Conservation (phyloP, 768 basidiomycete genomes). For the Mycena leptocephala region DNA sequence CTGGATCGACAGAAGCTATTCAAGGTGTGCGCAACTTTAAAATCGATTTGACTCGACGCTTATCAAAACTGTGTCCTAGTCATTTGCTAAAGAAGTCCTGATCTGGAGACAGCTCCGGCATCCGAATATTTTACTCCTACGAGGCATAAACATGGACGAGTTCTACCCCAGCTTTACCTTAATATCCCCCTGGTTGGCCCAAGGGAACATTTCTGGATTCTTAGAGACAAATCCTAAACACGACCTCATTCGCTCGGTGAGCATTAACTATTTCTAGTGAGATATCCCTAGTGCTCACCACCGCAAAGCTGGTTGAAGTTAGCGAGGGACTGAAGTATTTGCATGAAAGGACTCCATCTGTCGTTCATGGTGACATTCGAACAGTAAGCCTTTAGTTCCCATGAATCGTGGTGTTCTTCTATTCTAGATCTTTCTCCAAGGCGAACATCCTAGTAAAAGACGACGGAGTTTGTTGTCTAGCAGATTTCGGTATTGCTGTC, state of each 20-base stretch:
- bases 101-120: too few relatives aligned
- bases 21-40: background rate
- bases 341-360: background rate
- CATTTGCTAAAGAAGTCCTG: conserved; percentile 3
- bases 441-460: background rate
- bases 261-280: background rate
- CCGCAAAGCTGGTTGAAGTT: background rate
- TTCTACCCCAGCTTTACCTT: background rate
- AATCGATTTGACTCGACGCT: background rate
- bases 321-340: background rate
- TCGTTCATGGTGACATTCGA: background rate
- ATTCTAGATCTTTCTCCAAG: background rate
- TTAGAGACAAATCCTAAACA: background rate
- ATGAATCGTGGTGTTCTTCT: background rate
- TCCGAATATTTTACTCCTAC: background rate
- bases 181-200: background rate
- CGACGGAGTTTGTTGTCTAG: background rate
- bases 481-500: too few relatives aligned
- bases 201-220: background rate
- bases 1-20: background rate
- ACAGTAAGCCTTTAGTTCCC: background rate
- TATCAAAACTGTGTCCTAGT: background rate
- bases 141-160: background rate
- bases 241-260: background rate
- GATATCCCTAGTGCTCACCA: background rate